phyloP scores from a whole-genome alignment of 805 yeast species.

The Starmerella sp. region DNA sequence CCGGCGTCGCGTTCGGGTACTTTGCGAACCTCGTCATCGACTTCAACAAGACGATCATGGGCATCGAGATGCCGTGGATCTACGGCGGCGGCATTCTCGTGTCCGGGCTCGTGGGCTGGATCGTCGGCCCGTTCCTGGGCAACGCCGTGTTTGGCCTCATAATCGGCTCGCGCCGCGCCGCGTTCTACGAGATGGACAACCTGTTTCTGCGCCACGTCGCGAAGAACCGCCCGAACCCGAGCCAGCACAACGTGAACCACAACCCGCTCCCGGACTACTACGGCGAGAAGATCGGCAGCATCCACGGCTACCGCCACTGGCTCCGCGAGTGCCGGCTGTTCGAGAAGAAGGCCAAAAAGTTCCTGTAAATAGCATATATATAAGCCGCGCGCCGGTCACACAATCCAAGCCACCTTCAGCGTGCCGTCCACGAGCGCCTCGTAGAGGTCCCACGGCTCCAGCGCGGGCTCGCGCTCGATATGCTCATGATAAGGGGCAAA shows the following conservation, averaged over 20 bases:
- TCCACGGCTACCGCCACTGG: constrained; percentile 88
- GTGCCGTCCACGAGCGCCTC: background rate
- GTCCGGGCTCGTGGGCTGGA: constrained; percentile 66
- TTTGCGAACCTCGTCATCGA: constrained; percentile 77
- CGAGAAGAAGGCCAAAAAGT: constrained; percentile 30
- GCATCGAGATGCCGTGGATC: constrained; percentile 80
- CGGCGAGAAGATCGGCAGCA: constrained; percentile 86
- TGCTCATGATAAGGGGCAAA: background rate
- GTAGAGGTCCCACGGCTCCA: constrained; percentile 2
- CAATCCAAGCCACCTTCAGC: background rate
- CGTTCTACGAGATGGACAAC: constrained; percentile 45
- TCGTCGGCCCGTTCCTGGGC: constrained; percentile 76
- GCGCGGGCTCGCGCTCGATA: background rate
- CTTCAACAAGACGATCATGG: constrained; percentile 73
- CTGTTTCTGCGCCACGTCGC: constrained; percentile 63
- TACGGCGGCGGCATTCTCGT: constrained; percentile 61
- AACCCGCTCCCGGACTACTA: constrained; percentile 98
- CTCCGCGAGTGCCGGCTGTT: constrained; percentile 88
- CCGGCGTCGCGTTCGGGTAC: constrained; percentile 58
- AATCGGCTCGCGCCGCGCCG: constrained; percentile 23
- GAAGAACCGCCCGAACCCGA: constrained; percentile 80
- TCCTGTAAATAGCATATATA: constrained; percentile 19
- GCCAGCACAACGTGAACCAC: constrained; percentile 59
- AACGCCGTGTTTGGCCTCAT: constrained; percentile 46
- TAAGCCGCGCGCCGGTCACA: background rate